Percentiles rank a stretch among this genome's conserved stretches.
Conservation (phyloP, 2,329 filamentous ascomycete genomes). For the Daldinia sp. region DNA sequence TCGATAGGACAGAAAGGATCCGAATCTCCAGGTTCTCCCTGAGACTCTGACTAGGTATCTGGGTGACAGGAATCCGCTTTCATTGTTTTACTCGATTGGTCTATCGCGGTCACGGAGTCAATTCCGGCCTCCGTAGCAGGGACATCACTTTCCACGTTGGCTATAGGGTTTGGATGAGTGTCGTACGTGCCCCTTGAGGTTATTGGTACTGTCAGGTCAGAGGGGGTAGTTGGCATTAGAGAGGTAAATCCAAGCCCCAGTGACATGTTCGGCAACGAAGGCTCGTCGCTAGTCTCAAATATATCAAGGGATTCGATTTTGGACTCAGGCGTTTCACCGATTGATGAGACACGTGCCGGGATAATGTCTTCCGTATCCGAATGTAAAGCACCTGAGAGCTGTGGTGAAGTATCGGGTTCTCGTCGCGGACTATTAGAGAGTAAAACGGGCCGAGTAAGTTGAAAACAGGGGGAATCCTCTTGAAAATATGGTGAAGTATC, state of each 20-base stretch:
- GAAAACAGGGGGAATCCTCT: background rate
- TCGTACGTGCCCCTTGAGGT: background rate
- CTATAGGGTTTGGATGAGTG: background rate
- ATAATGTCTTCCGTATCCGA: background rate
- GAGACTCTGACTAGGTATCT: slow-evolving; percentile 46
- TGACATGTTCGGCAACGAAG: background rate
- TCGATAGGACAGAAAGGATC: slow-evolving; percentile 47
- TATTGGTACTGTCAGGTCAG: background rate
- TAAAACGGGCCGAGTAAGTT: background rate
- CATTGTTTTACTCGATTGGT: background rate
- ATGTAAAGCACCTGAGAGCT: background rate
- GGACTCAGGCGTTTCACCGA: slow-evolving; percentile 26
- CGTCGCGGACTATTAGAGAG: background rate
- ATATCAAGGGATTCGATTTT: background rate
- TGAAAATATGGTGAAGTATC: background rate
- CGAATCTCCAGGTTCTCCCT: slow-evolving; percentile 49
- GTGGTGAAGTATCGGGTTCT: background rate
- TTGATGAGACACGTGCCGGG: slow-evolving; percentile 23
- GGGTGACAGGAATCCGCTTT: slow-evolving; percentile 44
- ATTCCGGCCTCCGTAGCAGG: background rate
- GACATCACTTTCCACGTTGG: background rate
- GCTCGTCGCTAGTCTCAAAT: slow-evolving; percentile 8
- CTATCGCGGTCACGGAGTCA: background rate
- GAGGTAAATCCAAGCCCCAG: background rate
- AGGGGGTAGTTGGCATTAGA: background rate